A percentile compares a stretch with the other conserved stretches of the same genome.
phyloP scores from a whole-genome alignment of 768 basidiomycete species.

The Xanthoconium stramineum region DNA sequence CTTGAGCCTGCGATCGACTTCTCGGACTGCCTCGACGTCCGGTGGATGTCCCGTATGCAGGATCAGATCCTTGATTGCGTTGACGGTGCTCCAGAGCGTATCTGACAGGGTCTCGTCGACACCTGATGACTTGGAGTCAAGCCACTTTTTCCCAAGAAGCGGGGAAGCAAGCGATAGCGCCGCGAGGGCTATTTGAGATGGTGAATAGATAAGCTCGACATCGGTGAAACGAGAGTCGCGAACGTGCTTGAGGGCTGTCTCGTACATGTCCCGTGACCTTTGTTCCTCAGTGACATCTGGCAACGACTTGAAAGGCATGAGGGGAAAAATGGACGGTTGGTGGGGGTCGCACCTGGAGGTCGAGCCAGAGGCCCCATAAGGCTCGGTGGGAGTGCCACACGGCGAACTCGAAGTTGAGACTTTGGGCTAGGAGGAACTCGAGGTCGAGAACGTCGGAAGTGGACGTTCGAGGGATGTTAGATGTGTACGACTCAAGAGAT shows the following conservation, averaged over 20 bases:
- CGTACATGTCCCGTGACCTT: constrained; percentile 54
- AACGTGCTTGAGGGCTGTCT: constrained; percentile 62
- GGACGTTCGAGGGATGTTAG: constrained; percentile 76
- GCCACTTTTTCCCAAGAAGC: constrained; percentile 60
- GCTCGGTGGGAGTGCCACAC: constrained; percentile 90
- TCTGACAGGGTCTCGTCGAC: constrained; percentile 11
- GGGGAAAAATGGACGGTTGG: constrained; percentile 2
- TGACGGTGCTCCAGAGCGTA: constrained; percentile 32
- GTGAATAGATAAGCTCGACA: constrained; percentile 86
- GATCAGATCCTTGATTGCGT: constrained; percentile 55
- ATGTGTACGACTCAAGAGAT: constrained; percentile 79
- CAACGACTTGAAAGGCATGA: constrained; percentile 45
- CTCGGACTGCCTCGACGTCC: constrained; percentile 80
- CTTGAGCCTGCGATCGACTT: constrained; percentile 83
- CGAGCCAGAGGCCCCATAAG: constrained; percentile 84
- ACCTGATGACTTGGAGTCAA: constrained; percentile 36
- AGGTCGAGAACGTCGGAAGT: constrained; percentile 87
- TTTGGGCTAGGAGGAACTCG: constrained; percentile 95
- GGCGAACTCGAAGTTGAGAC: constrained; percentile 90
- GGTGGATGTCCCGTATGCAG: constrained; percentile 54
- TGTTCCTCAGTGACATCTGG: constrained; percentile 49
- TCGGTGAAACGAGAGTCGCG: constrained; percentile 86
- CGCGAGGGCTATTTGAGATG: constrained; percentile 90
- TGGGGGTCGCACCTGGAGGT: constrained; percentile 65
- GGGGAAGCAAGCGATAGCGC: constrained; percentile 66